Evolutionary conservation across 129 eudicot genomes (phyloP).

Genomic region (Arctium lappa): DNA sequence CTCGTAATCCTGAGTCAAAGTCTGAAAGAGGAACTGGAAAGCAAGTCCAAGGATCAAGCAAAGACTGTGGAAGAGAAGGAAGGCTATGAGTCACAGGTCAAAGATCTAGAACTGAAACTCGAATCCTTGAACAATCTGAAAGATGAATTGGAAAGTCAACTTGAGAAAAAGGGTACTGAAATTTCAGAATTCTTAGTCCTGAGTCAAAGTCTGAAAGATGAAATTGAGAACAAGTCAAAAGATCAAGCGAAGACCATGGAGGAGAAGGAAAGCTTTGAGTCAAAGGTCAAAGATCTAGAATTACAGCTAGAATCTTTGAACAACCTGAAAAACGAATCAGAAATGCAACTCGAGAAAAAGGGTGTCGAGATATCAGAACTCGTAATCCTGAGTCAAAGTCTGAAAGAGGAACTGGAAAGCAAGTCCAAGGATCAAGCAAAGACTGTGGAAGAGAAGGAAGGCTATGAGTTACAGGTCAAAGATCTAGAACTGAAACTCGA

Average conservation of each 20-base stretch:
- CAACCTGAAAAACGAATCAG: slow-evolving; percentile 38
- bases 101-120: slow-evolving; percentile 32
- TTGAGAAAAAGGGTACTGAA: slow-evolving; percentile 21
- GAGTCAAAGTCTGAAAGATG: slow-evolving; percentile 35
- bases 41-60: slow-evolving; percentile 32
- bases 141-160: neutral
- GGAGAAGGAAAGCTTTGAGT: slow-evolving; percentile 39
- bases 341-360: slow-evolving; percentile 41
- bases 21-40: slow-evolving; percentile 40
- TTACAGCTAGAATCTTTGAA: slow-evolving; percentile 25
- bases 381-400: slow-evolving; percentile 24
- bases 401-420: slow-evolving; percentile 40
- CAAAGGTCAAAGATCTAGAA: slow-evolving; percentile 42
- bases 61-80: slow-evolving; percentile 42
- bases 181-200: slow-evolving; percentile 17
- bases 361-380: slow-evolving; percentile 27
- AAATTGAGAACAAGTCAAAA: slow-evolving; percentile 35
- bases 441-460: slow-evolving; percentile 47
- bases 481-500: slow-evolving; percentile 37
- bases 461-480: slow-evolving; percentile 20
- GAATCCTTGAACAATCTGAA: slow-evolving; percentile 26
- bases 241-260: slow-evolving; percentile 35
- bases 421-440: slow-evolving; percentile 36
- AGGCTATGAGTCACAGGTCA: slow-evolving; percentile 21
- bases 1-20: slow-evolving; percentile 22